Conservation (phyloP, 2,329 filamentous ascomycete genomes). For the Xenoacremonium recifei region DNA sequence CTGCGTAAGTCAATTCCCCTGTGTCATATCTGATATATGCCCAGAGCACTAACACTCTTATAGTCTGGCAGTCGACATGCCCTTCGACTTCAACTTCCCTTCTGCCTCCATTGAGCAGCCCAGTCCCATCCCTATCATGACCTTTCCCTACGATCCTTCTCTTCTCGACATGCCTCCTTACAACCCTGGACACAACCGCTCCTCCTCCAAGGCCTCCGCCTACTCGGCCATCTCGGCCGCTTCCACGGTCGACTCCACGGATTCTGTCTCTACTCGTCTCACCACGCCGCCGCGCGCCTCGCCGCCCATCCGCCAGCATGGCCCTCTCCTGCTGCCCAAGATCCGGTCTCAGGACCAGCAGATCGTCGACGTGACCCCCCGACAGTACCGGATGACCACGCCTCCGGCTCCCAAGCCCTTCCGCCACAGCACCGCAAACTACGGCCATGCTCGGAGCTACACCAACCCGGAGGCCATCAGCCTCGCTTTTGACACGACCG, state of each 20-base stretch:
- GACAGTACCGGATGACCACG: slow-evolving; percentile 34
- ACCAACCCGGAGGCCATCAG: slow-evolving; percentile 59
- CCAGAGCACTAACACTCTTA: slow-evolving; percentile 19
- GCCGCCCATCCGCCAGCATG: slow-evolving; percentile 74
- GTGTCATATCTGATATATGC: not conserved
- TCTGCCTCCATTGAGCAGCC: slow-evolving; percentile 31
- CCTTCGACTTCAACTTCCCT: slow-evolving; percentile 61
- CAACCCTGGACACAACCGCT: slow-evolving; percentile 55
- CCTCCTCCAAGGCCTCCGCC: slow-evolving; percentile 63
- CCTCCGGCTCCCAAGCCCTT: slow-evolving; percentile 30
- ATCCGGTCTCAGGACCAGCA: slow-evolving; percentile 83
- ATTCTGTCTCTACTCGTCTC: slow-evolving; percentile 65
- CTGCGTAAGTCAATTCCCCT: slow-evolving; percentile 29
- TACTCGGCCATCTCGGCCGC: slow-evolving; percentile 59
- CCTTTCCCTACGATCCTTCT: slow-evolving; percentile 55
- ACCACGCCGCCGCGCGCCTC: slow-evolving; percentile 65
- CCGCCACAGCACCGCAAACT: slow-evolving; percentile 28
- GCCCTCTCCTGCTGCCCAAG: slow-evolving; percentile 78
- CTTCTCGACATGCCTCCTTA: slow-evolving; percentile 47
- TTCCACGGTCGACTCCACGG: slow-evolving; percentile 53
- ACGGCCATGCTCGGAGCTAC: slow-evolving; percentile 50
- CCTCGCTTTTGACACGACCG: slow-evolving; percentile 30
- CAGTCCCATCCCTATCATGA: slow-evolving; percentile 28
- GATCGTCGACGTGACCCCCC: slow-evolving; percentile 59
- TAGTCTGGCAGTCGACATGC: slow-evolving; percentile 62